Evolutionary conservation across 805 yeast species (phyloP).

Genomic region (Metschnikowia kunwiensis): DNA sequence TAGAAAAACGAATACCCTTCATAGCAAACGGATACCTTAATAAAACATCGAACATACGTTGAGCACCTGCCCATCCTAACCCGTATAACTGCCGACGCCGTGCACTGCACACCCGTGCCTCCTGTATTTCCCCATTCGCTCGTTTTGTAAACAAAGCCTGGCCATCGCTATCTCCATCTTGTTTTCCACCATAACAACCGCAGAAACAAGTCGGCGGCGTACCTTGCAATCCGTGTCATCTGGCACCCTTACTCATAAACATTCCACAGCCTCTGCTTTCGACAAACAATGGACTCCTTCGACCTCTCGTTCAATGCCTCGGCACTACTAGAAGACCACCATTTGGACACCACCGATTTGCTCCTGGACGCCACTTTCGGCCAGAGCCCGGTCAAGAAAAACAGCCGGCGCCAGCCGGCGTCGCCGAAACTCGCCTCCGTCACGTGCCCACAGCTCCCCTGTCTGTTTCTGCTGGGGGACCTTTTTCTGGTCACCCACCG

Average conservation of each 20-base stretch:
- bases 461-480: constrained; percentile 21
- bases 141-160: constrained; percentile 19
- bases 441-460: constrained; percentile 15
- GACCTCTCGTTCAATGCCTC: constrained; percentile 19
- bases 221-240: no score
- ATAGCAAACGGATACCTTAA: no score
- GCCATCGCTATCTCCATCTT: no score
- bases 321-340: constrained; percentile 18
- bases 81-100: no score
- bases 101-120: constrained; percentile 5
- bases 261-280: not conserved
- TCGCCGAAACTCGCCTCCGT: constrained; percentile 7
- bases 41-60: no score
- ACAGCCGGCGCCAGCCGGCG: no score
- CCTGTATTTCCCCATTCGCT: constrained; percentile 13
- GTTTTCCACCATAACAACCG: no score
- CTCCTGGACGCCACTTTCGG: constrained; percentile 6
- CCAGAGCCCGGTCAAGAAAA: constrained; percentile 15
- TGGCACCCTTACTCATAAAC: not conserved
- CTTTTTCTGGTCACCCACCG: constrained; percentile 32
- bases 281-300: constrained; percentile 12
- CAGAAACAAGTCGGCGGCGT: no score
- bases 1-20: no score
- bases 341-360: constrained; percentile 14
- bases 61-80: no score